Evolutionary conservation across 345 rosid species (phyloP).

Genomic region (Euphorbia pulcherrima): DNA sequence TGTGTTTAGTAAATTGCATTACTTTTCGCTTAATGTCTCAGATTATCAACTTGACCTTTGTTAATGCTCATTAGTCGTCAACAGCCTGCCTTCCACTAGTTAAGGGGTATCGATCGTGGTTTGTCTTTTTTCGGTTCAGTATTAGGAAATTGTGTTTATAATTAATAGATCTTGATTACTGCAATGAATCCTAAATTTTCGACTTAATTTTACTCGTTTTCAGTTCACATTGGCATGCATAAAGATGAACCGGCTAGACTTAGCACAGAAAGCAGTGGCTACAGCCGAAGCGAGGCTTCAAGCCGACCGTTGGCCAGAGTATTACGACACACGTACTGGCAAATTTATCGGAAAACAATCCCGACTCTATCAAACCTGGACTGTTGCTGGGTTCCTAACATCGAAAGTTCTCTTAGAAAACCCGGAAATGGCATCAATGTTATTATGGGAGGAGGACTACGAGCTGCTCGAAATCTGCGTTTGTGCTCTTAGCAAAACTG

Average conservation of each 20-base stretch:
- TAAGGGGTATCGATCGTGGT: too few relatives aligned
- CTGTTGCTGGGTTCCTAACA: constrained; percentile 80
- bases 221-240: constrained; percentile 97
- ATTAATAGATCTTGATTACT: background rate
- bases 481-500: constrained; percentile 73
- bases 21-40: too few relatives aligned
- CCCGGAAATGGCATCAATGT: constrained; percentile 68
- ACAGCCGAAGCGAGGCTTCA: constrained; percentile 75
- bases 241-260: constrained; percentile 74
- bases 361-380: constrained; percentile 88
- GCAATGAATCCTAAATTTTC: background rate
- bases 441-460: constrained; percentile 92
- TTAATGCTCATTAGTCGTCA: too few relatives aligned
- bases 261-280: constrained; percentile 76
- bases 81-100: too few relatives aligned
- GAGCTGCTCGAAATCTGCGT: constrained; percentile 85
- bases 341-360: constrained; percentile 90
- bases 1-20: too few relatives aligned
- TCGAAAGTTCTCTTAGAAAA: constrained; percentile 75
- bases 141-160: background rate
- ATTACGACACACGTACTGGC: constrained; percentile 81
- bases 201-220: constrained; percentile 11
- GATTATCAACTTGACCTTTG: too few relatives aligned
- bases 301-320: constrained; percentile 85
- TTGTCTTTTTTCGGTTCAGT: too few relatives aligned